Base-by-base conservation (phyloP, 2,329 filamentous ascomycete species). In the Diaporthe citriasiana region DNA sequence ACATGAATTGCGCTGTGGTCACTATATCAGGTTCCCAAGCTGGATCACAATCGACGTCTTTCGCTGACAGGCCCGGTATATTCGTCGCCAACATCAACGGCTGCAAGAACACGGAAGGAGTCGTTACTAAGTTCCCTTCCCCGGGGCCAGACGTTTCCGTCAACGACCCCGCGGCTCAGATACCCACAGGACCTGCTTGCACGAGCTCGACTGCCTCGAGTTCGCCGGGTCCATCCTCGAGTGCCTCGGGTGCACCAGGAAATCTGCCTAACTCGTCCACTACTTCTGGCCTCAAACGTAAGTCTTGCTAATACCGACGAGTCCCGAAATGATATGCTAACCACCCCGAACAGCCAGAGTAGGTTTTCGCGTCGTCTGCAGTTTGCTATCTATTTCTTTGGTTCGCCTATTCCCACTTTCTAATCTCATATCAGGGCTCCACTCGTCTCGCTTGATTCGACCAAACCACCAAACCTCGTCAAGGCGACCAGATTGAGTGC, bases 1-100 rank as follows among this genome's bases (percentile, higher is more conserved):
- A 93, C 83, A 92, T 92, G 89, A 91, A 93, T 81, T 93, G 91
- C 77, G 91, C 90, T 0, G 86, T 87, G 9, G 86, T 93, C 35
- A 85, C 85, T n/a, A 88, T 92, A 59, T 73, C 71, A n/a, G 63
- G 47, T 35, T 50, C 38, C 12, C 22, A 53, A 8, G 30, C 33
- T 30, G 63, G 71, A 25, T 56, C 50, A 27, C 60, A 73, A 19
- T 4, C 47, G 17, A 50, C 40, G 9, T 17, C 38, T 17, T 73
- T 73, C 27, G 10, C 8, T 15, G 50, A 70, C 22, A 51, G 71
- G 51, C 71, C 71, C 8, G 22, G 30, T 6, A 27, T 69, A 8
- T 73, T 56, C 38, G 51, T 73, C 10, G 71, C 71, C 25, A 73
- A 73, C 38, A 73, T 73, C 38, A 73, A 73, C 50, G 60, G 57